These are phyloP conservation scores for Periconia sp. DNA, from an alignment of 2,329 filamentous ascomycete genomes.

Conservation along the genomic window DNA sequence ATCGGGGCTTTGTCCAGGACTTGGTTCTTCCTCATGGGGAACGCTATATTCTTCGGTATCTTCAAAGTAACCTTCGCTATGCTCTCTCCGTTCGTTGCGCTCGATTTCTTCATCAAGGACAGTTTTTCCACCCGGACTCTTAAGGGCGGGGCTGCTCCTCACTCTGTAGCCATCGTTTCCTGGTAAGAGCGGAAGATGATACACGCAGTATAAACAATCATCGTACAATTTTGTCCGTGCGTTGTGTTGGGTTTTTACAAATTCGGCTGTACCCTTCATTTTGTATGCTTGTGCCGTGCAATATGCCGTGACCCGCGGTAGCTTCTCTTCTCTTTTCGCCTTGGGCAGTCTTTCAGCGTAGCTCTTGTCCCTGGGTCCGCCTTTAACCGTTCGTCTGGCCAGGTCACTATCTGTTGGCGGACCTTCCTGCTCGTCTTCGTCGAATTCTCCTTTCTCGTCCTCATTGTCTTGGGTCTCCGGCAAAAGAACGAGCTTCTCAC, in stretches of 20 bases:
- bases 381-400: constrained; percentile 64
- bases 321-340: constrained; percentile 78
- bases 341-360: constrained; percentile 94
- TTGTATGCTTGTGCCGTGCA: constrained; percentile 95
- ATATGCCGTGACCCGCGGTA: constrained; percentile 90
- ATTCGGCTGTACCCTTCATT: constrained; percentile 82
- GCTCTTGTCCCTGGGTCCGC: constrained; percentile 72
- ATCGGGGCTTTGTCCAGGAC: constrained; percentile 15
- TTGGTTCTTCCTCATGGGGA: constrained; percentile 32
- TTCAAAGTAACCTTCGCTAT: constrained; percentile 88
- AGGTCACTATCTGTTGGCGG: constrained; percentile 70
- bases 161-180: constrained; percentile 86
- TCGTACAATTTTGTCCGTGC: constrained; percentile 96
- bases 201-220: constrained; percentile 94
- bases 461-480: constrained; percentile 72
- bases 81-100: constrained; percentile 83
- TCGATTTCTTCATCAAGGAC: constrained; percentile 95
- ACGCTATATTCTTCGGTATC: constrained; percentile 64
- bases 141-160: constrained; percentile 85
- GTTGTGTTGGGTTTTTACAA: constrained; percentile 82
- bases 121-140: constrained; percentile 90
- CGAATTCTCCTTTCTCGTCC: constrained; percentile 55
- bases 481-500: constrained; percentile 92
- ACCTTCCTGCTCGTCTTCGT: constrained; percentile 61
- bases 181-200: constrained; percentile 84